Conservation (phyloP, 345 rosid species). For the Eucalyptus marginata region DNA sequence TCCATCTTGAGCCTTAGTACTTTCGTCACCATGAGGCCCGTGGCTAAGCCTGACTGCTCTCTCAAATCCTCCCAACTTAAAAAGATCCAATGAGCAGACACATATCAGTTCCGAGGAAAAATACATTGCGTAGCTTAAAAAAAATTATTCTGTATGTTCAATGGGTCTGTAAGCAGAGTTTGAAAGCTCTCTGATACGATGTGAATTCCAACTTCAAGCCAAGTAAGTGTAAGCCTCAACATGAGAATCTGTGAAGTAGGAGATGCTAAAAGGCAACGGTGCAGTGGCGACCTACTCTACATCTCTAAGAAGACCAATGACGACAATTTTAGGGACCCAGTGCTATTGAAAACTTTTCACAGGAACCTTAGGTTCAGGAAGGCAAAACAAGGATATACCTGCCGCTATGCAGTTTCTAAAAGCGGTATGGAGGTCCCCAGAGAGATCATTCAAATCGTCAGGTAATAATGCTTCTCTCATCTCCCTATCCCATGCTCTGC, state of each 20-base stretch:
- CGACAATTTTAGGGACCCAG: too few species aligned
- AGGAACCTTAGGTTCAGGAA: background rate
- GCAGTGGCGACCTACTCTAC: too few species aligned
- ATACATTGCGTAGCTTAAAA: background rate
- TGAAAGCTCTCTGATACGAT: background rate
- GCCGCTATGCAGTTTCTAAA: slow-evolving; percentile 82
- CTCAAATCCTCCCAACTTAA: slow-evolving; percentile 68
- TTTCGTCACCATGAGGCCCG: slow-evolving; percentile 27
- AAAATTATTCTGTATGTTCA: background rate
- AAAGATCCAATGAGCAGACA: background rate
- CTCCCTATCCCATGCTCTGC: slow-evolving; percentile 54
- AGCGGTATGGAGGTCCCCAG: slow-evolving; percentile 58
- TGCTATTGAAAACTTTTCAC: too few species aligned
- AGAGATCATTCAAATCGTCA: slow-evolving; percentile 31
- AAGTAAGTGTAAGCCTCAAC: background rate
- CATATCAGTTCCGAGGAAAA: background rate
- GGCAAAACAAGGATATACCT: slow-evolving; percentile 17
- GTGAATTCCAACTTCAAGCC: background rate
- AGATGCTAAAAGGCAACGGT: background rate
- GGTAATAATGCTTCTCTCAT: slow-evolving; percentile 20
- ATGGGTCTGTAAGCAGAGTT: background rate
- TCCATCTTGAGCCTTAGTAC: slow-evolving; percentile 41
- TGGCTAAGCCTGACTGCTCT: slow-evolving; percentile 57
- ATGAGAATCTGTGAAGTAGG: background rate
- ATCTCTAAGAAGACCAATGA: too few species aligned